Percentiles rank a stretch among this genome's conserved stretches.
Evolutionary conservation across 345 rosid species (phyloP).

Genomic region (Cardiospermum halicacabum): DNA sequence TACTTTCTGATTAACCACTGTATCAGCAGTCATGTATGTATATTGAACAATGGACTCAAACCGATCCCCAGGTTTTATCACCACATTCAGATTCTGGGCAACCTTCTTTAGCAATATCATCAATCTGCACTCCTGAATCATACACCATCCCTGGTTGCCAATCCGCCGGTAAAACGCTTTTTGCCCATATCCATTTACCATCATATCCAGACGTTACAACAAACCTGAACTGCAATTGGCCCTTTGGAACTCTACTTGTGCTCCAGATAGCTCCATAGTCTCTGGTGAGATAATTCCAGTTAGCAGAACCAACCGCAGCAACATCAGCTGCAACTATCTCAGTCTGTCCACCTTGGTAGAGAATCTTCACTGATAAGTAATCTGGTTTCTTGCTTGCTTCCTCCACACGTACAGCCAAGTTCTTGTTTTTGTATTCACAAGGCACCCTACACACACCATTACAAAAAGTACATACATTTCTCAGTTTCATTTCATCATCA

Average conservation of each 20-base stretch:
- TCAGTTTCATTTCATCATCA: not conserved
- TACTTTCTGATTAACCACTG: too few species aligned
- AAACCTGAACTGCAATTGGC: constrained; percentile 72
- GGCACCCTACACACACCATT: constrained; percentile 54
- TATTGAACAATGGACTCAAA: too few species aligned
- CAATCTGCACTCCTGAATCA: constrained; percentile 70
- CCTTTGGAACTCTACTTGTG: constrained; percentile 60
- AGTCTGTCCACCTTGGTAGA: constrained; percentile 95
- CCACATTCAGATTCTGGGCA: constrained; percentile 59
- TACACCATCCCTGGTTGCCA: constrained; percentile 61
- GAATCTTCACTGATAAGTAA: constrained; percentile 63
- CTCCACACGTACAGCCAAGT: constrained; percentile 77
- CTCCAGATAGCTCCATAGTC: constrained; percentile 80
- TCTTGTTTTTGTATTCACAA: constrained; percentile 60
- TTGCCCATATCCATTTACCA: constrained; percentile 78
- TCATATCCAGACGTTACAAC: constrained; percentile 76
- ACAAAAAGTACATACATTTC: not conserved
- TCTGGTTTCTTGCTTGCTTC: constrained; percentile 77
- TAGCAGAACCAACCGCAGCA: constrained; percentile 65
- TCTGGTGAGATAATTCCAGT: constrained; percentile 67
- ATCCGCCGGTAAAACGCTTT: constrained; percentile 59
- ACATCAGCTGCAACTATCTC: constrained; percentile 75
- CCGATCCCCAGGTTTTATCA: constrained; percentile 48
- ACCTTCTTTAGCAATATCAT: constrained; percentile 81
- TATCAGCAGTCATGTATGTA: too few species aligned